These are phyloP conservation scores for Fusarium nematophilum DNA, from an alignment of 2,329 filamentous ascomycete genomes.

Conservation along the genomic window DNA sequence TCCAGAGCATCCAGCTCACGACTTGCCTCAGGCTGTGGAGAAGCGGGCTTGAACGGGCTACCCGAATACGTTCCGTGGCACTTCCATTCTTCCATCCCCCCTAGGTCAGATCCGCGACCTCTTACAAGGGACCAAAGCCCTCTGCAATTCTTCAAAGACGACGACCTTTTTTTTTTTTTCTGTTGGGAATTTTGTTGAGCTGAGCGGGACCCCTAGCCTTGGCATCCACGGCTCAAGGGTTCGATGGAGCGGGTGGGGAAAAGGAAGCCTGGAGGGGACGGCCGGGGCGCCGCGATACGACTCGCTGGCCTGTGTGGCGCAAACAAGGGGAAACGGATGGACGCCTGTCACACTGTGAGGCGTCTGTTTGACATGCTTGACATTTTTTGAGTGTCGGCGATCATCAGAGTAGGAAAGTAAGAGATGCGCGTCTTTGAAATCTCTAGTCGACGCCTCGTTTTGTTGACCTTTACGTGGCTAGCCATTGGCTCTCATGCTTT, in stretches of 20 bases:
- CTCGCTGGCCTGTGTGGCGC: constrained; percentile 21
- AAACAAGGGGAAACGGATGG: constrained; percentile 1
- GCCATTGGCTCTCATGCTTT: not conserved
- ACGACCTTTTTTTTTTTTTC: constrained; percentile 41
- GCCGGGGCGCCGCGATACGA: constrained; percentile 20
- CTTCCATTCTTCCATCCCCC: not conserved
- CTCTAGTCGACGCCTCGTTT: too few species aligned
- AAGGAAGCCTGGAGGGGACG: too few species aligned
- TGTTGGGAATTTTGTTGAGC: constrained; percentile 54
- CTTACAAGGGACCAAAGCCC: not conserved
- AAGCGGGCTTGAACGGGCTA: constrained; percentile 5
- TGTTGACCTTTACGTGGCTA: not conserved
- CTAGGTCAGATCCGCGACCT: not conserved
- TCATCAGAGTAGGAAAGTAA: too few species aligned
- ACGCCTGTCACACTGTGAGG: not conserved
- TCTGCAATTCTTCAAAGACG: not conserved
- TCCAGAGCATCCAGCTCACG: constrained; percentile 1
- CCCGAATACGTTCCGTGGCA: constrained; percentile 1
- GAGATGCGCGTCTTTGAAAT: not conserved
- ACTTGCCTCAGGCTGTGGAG: constrained; percentile 17
- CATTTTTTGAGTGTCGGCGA: too few species aligned
- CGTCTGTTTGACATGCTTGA: constrained; percentile 15
- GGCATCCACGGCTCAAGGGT: constrained; percentile 33
- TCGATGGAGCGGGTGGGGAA: constrained; percentile 23
- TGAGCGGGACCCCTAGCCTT: constrained; percentile 41